These are phyloP conservation scores for Thraustotheca clavata DNA, from an alignment of 352 stramenopile genomes.

Conservation along the genomic window DNA sequence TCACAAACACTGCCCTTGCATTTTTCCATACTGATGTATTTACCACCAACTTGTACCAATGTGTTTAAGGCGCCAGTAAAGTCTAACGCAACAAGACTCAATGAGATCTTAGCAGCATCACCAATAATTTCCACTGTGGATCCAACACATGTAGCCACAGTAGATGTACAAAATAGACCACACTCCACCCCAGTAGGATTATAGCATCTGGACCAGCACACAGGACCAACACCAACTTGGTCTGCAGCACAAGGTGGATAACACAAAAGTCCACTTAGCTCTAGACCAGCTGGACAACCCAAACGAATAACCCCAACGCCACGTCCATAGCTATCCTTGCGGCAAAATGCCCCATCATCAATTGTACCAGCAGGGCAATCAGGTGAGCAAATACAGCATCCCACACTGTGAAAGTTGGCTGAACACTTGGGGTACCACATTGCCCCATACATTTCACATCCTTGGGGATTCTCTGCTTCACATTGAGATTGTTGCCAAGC, in stretches of 20 bases:
- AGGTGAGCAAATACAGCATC: slow-evolving; percentile 9
- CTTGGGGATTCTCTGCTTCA: neutral
- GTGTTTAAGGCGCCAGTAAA: neutral
- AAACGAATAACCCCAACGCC: slow-evolving; percentile 2
- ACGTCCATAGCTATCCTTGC: slow-evolving; percentile 19
- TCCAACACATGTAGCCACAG: neutral
- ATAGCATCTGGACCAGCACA: slow-evolving; percentile 19
- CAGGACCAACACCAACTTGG: slow-evolving; percentile 13
- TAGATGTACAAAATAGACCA: slow-evolving; percentile 13
- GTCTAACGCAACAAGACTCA: neutral
- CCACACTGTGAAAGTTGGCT: neutral
- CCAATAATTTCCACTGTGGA: slow-evolving; percentile 5
- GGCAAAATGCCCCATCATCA: neutral
- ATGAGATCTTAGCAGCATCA: neutral
- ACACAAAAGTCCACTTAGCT: slow-evolving; percentile 21
- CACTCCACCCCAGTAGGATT: neutral
- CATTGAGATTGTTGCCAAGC: slow-evolving; percentile 13
- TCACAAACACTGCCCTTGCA: too few relatives aligned
- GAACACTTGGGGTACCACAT: slow-evolving; percentile 15
- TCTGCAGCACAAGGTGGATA: slow-evolving; percentile 17
- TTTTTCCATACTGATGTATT: neutral
- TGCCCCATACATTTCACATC: neutral
- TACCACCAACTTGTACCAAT: neutral
- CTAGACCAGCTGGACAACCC: slow-evolving; percentile 1
- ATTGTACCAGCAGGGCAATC: neutral